Conservation (phyloP, 768 basidiomycete species). For the Russula vinacea region DNA sequence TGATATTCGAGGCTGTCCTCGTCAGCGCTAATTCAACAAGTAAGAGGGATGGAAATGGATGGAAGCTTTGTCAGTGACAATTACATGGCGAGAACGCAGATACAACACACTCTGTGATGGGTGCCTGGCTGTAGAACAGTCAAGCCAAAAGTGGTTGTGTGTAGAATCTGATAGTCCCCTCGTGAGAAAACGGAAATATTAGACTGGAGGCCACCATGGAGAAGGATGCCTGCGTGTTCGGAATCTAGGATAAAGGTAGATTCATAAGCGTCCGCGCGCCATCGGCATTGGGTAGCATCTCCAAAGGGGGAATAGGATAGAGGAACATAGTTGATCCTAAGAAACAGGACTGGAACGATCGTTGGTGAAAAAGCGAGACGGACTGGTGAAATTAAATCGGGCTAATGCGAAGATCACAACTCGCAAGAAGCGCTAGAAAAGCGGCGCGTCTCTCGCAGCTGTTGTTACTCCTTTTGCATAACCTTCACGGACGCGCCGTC, state of each 20-base stretch:
- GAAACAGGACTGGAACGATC: conserved; percentile 2
- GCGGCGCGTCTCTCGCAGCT: neutral
- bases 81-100: neutral
- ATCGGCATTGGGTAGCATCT: neutral
- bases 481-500: neutral
- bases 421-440: neutral
- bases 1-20: conserved; percentile 17
- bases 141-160: too few species aligned
- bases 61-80: conserved; percentile 25
- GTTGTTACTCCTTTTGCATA: neutral
- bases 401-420: conserved; percentile 2
- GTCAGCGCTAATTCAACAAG: neutral
- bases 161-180: neutral
- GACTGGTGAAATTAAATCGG: neutral
- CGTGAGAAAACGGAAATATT: neutral
- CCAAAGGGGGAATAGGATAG: conserved; percentile 41
- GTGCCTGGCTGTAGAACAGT: neutral
- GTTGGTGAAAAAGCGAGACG: neutral
- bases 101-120: neutral
- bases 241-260: neutral
- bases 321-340: conserved; percentile 50
- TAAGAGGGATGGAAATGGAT: neutral
- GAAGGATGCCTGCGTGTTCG: neutral
- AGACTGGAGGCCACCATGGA: neutral
- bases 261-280: neutral